A percentile compares a stretch with the other conserved stretches of the same genome.
Conservation (phyloP, 2,329 filamentous ascomycete species). For the Cordyceps farinosa region DNA sequence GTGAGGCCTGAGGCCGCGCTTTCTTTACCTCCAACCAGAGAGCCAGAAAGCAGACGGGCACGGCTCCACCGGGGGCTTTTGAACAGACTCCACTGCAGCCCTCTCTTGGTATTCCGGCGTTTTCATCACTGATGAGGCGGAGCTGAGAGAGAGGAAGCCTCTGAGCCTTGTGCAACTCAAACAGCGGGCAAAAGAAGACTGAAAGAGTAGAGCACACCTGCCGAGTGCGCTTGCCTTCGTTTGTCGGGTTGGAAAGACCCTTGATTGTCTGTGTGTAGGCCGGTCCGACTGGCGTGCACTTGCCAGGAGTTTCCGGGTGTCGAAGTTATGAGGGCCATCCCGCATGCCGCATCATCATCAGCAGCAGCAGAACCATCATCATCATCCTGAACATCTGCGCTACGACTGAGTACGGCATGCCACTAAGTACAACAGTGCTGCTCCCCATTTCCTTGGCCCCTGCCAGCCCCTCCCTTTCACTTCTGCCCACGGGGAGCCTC, state of each 20-base stretch:
- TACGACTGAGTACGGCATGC: neutral
- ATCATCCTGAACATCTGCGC: neutral
- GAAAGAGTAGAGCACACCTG: no score
- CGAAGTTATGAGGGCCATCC: constrained; percentile 1
- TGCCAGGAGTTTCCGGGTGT: neutral
- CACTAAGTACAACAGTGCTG: neutral
- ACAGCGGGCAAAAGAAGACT: no score
- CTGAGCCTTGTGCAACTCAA: no score
- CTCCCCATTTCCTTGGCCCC: neutral
- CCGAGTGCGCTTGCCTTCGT: no score
- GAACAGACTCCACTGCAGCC: neutral
- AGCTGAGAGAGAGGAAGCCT: neutral
- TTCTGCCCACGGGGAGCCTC: neutral
- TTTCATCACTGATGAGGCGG: neutral
- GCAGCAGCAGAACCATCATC: neutral
- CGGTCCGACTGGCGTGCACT: neutral
- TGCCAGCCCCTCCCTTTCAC: neutral
- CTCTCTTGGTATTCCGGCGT: neutral
- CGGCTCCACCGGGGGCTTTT: neutral
- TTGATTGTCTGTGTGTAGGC: no score
- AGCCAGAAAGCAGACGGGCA: neutral
- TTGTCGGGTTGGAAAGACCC: no score
- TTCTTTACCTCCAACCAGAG: no score
- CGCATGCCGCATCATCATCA: constrained; percentile 10
- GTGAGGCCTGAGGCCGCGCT: neutral